Evolutionary conservation across 352 stramenopile genomes (phyloP).

Genomic region (Albugo candida): DNA sequence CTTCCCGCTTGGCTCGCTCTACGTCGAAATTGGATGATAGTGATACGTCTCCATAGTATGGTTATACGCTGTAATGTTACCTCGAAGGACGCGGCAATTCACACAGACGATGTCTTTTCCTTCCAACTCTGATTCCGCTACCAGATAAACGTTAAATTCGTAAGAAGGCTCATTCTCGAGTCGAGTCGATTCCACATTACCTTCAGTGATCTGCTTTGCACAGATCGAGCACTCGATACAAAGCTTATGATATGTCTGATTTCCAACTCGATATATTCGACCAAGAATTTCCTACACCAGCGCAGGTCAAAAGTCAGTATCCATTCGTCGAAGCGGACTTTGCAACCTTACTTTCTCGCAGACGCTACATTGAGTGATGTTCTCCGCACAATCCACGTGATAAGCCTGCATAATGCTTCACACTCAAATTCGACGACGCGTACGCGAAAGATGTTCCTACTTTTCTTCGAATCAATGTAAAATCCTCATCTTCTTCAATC

Average conservation of each 20-base stretch:
- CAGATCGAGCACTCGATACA: constrained; percentile 63
- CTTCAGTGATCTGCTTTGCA: constrained; percentile 44
- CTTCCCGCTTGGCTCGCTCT: constrained; percentile 6
- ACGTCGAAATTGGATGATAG: neutral
- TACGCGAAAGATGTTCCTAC: constrained; percentile 2
- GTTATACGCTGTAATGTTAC: constrained; percentile 8
- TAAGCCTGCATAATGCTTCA: constrained; percentile 19
- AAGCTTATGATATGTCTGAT: constrained; percentile 47
- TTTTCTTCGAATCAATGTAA: constrained; percentile 63
- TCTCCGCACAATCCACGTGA: constrained; percentile 44
- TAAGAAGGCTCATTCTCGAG: neutral
- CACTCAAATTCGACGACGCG: neutral
- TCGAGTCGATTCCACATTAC: constrained; percentile 7
- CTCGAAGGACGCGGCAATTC: constrained; percentile 23
- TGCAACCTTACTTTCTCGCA: constrained; percentile 40
- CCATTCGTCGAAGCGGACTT: neutral
- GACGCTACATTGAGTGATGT: constrained; percentile 40
- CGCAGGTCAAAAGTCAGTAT: neutral
- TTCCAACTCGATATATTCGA: constrained; percentile 41
- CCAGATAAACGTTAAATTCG: neutral
- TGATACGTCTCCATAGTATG: neutral
- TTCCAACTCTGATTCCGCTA: constrained; percentile 19
- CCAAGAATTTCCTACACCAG: constrained; percentile 44
- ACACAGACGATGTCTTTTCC: constrained; percentile 36
- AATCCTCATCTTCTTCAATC: constrained; percentile 65